Percentiles rank a stretch among this genome's conserved stretches.
These are phyloP conservation scores for Mucor mucedo DNA, from an alignment of 371 early-diverging fungal genomes.

Conservation along the genomic window DNA sequence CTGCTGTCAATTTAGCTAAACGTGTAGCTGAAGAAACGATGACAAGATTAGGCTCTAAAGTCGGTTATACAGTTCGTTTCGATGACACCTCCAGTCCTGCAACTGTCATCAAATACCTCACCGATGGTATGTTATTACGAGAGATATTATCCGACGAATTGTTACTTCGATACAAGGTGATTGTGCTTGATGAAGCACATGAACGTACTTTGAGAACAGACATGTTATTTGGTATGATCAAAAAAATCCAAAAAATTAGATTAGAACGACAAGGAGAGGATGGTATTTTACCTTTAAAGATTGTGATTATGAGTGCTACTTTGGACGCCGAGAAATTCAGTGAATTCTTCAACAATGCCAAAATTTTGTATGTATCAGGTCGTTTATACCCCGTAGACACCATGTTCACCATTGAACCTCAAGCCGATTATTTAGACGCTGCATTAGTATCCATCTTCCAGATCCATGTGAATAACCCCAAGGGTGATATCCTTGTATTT, in stretches of 20 bases:
- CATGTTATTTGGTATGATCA: slow-evolving; percentile 94
- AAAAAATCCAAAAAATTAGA: slow-evolving; percentile 78
- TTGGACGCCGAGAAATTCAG: slow-evolving; percentile 92
- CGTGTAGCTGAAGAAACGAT: slow-evolving; percentile 93
- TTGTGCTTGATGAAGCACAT: slow-evolving; percentile 99
- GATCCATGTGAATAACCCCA: slow-evolving; percentile 84
- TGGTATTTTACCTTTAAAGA: slow-evolving; percentile 71
- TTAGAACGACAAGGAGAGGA: slow-evolving; percentile 49
- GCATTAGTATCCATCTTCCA: slow-evolving; percentile 87
- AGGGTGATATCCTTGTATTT: slow-evolving; percentile 93
- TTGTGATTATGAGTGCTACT: slow-evolving; percentile 98
- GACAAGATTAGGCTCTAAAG: slow-evolving; percentile 73
- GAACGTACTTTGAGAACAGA: slow-evolving; percentile 98
- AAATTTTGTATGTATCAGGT: slow-evolving; percentile 82
- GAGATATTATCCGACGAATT: slow-evolving; percentile 89
- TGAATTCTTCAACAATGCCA: slow-evolving; percentile 87
- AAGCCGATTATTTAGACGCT: slow-evolving; percentile 91
- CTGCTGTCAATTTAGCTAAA: slow-evolving; percentile 95
- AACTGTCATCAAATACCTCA: slow-evolving; percentile 95
- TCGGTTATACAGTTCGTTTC: slow-evolving; percentile 96
- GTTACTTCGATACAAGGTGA: slow-evolving; percentile 79
- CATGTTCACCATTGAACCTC: slow-evolving; percentile 76
- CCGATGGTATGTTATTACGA: slow-evolving; percentile 98
- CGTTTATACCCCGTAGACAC: slow-evolving; percentile 89
- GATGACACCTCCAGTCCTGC: slow-evolving; percentile 85